phyloP scores from a whole-genome alignment of 2,329 filamentous ascomycete genomes.

The Ophiostoma fasciatum region DNA sequence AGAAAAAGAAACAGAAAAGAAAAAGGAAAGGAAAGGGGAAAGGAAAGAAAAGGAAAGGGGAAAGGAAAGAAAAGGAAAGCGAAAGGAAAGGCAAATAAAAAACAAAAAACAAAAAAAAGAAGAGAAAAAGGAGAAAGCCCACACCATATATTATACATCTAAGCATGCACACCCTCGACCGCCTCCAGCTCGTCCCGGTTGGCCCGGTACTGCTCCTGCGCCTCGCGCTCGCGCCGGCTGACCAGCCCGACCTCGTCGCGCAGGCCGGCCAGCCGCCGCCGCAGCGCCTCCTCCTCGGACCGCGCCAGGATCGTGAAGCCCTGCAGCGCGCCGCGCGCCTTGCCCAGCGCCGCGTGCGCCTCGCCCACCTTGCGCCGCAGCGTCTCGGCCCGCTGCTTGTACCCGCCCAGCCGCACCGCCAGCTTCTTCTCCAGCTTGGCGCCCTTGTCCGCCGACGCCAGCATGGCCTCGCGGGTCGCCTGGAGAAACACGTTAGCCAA shows the following conservation, averaged over 20 bases:
- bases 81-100: background rate
- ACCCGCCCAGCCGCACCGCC: constrained; percentile 73
- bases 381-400: constrained; percentile 71
- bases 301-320: constrained; percentile 63
- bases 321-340: constrained; percentile 56
- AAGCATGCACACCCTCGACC: too few relatives aligned
- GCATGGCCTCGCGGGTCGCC: constrained; percentile 59
- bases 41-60: constrained; percentile 1
- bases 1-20: background rate
- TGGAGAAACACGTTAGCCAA: constrained; percentile 20
- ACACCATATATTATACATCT: too few relatives aligned
- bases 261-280: constrained; percentile 55
- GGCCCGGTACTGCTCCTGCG: constrained; percentile 69
- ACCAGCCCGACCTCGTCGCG: constrained; percentile 75
- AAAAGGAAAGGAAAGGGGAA: background rate
- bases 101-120: background rate
- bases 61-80: constrained; percentile 2
- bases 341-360: constrained; percentile 58
- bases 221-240: constrained; percentile 70
- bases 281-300: constrained; percentile 64
- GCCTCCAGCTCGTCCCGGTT: constrained; percentile 63
- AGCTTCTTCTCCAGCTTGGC: constrained; percentile 92
- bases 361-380: constrained; percentile 67
- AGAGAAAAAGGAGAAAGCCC: background rate
- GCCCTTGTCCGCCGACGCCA: constrained; percentile 59